Conservation (phyloP, 2,329 filamentous ascomycete species). For the Rhexocercosporidium sp. region DNA sequence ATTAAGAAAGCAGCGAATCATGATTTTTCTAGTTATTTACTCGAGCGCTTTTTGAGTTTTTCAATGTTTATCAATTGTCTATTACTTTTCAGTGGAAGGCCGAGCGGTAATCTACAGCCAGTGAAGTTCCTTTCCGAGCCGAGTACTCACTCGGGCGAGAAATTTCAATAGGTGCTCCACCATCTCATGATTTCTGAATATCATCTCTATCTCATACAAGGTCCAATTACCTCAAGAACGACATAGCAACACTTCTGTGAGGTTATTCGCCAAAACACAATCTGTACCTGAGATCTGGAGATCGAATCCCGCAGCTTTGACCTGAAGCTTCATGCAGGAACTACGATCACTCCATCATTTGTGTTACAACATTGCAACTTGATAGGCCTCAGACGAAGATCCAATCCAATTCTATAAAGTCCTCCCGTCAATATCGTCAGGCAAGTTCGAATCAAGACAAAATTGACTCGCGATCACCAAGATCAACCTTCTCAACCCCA, state of each 20-base stretch:
- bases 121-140: background rate
- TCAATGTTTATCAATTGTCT: background rate
- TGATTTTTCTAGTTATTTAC: background rate
- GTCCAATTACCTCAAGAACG: background rate
- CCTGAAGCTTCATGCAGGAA: background rate
- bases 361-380: background rate
- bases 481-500: background rate
- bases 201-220: background rate
- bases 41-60: background rate
- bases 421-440: background rate
- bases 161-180: background rate
- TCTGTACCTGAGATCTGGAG: background rate
- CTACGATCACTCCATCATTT: background rate
- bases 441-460: background rate
- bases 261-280: background rate
- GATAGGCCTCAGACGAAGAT: background rate
- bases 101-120: background rate
- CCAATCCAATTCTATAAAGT: background rate
- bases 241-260: background rate
- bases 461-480: constrained; percentile 1
- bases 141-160: background rate
- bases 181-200: background rate
- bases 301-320: background rate
- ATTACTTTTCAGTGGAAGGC: background rate
- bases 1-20: background rate